Evolutionary conservation across 345 rosid species (phyloP).

Genomic region (Eucalyptus tenuipes): DNA sequence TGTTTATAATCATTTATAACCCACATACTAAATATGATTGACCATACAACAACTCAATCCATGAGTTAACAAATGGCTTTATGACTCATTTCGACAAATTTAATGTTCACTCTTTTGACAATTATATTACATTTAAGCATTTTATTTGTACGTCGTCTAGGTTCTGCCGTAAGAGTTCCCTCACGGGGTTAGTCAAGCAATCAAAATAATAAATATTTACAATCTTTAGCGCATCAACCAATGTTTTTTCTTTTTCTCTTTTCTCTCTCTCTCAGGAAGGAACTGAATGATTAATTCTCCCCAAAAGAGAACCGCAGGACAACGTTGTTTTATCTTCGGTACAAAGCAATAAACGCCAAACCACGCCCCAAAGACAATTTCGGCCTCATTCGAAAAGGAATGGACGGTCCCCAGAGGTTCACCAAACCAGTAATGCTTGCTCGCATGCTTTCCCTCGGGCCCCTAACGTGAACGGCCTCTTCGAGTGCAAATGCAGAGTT

Average conservation of each 20-base stretch:
- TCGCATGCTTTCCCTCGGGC: background rate
- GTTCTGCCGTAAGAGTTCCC: rapidly evolving
- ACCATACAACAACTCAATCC: no score
- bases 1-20: background rate
- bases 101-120: background rate
- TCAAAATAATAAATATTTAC: background rate
- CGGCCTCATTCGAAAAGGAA: background rate
- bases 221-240: background rate
- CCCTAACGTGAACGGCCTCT: background rate
- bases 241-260: background rate
- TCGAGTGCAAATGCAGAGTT: background rate
- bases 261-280: background rate
- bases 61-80: no score
- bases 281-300: background rate
- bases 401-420: background rate
- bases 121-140: background rate
- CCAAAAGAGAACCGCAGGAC: background rate
- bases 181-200: background rate
- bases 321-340: background rate
- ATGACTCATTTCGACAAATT: no score
- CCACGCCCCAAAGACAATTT: background rate
- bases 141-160: background rate
- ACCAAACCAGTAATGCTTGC: background rate
- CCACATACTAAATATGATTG: no score
- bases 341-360: background rate